Base-by-base conservation (phyloP, 768 basidiomycete species). In the Serendipita vermifera region DNA sequence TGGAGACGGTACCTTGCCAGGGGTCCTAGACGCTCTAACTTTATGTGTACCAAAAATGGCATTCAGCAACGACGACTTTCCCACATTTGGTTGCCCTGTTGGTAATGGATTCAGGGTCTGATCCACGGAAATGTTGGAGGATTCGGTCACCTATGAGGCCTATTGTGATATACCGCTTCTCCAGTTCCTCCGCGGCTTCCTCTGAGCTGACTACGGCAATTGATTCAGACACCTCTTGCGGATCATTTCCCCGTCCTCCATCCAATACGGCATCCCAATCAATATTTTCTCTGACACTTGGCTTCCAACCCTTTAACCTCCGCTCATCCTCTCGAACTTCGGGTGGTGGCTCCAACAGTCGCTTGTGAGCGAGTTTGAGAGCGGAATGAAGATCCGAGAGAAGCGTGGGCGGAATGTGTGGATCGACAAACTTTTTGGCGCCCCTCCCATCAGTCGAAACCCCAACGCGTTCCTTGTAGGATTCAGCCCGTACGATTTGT, bases 31-130 rank as follows among this genome's bases (percentile, higher is more conserved):
- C 11, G 89, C 87, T 59, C 80, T 77, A 3, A 96, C 92, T 66
- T 78, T 83, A 46, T 73, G 76, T 20, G 72, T 69, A 27, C 87
- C 91, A 64, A 98, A 88, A 17, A 98, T 72, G 3, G 93, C 92
- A 65, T 98, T 98, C 54, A 98, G 69, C 3, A 96, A 71, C 0
- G 87, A 90, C 1, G 88, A 91, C 67, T 98, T 98, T 7, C 94
- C 94, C 36, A 94, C 91, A 66, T 97, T 98, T 13, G 93, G 93
- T 64, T 94, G 90, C 33, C 91, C 89, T 84, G 64, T 51, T n/a
- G 39, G 26, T 41, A 17, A 11, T 9, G 29, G 7, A 27, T 20
- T 22, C n/a, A n/a, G n/a, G n/a, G n/a, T n/a, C n/a, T n/a, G n/a
- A n/a, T n/a, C n/a, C n/a, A 33, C 39, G 13, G 22, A 53, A 32